These are phyloP conservation scores for Pestalotiopsis sp. DNA, from an alignment of 2,329 filamentous ascomycete genomes.

Conservation along the genomic window DNA sequence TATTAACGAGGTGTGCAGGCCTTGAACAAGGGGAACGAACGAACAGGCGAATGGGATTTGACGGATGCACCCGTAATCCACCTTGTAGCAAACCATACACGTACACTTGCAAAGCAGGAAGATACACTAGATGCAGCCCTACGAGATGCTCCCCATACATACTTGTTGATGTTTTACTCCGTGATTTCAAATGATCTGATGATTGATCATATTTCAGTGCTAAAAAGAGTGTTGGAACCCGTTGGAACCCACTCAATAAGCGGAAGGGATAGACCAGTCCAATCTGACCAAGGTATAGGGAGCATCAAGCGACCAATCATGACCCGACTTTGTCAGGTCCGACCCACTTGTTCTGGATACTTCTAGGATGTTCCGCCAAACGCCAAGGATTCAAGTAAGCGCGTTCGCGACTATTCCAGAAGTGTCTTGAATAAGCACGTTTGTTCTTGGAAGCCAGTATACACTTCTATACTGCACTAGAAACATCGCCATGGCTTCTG, in stretches of 20 bases:
- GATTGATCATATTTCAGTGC: not conserved
- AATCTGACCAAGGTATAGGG: not conserved
- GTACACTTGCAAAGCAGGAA: not conserved
- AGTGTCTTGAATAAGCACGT: constrained; percentile 6
- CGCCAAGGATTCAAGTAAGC: not conserved
- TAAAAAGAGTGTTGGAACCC: not conserved
- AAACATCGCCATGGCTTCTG: constrained; percentile 31
- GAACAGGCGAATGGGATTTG: not conserved
- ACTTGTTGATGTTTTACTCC: not conserved
- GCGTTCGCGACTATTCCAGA: not conserved
- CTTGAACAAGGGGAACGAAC: not conserved
- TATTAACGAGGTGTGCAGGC: not conserved
- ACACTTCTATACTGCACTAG: constrained; percentile 12
- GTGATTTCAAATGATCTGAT: not conserved
- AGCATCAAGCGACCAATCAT: not conserved
- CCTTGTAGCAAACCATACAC: not conserved
- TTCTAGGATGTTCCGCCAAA: constrained; percentile 2
- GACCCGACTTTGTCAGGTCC: not conserved
- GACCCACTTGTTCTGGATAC: constrained; percentile 3
- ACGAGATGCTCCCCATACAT: not conserved
- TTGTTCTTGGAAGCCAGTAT: not conserved
- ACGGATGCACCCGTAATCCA: not conserved
- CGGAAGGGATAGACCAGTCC: not conserved
- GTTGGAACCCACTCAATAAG: not conserved
- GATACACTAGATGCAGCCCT: not conserved